phyloP scores from a whole-genome alignment of 2,329 filamentous ascomycete genomes.

The Amauroascus verrucosus region DNA sequence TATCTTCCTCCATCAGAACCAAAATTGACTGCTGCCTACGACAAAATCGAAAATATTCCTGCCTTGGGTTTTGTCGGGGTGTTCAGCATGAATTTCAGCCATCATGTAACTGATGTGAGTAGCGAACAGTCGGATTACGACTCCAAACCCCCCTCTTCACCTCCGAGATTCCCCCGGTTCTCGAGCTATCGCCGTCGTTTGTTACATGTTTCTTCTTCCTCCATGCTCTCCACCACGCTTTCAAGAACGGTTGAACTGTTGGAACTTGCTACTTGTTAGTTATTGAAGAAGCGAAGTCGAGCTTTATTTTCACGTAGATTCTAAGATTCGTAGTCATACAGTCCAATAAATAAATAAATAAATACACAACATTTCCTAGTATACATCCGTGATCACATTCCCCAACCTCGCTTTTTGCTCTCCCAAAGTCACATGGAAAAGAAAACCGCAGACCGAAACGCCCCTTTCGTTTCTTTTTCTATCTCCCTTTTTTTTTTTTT shows the following conservation, averaged over 20 bases:
- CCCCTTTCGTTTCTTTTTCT: no score
- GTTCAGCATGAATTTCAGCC: conserved; percentile 3
- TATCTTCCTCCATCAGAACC: not conserved
- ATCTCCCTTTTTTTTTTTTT: no score
- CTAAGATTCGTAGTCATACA: not conserved
- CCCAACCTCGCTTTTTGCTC: not conserved
- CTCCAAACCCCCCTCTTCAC: not conserved
- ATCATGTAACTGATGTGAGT: conserved; percentile 7
- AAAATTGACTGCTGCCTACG: no score
- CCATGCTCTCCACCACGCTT: no score
- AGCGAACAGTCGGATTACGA: conserved; percentile 1
- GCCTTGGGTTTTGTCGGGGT: no score
- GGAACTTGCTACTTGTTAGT: no score
- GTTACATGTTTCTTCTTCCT: no score
- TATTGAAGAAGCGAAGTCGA: no score
- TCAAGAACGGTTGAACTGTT: no score
- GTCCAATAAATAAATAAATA: not conserved
- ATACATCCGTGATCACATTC: not conserved
- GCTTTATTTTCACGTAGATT: no score
- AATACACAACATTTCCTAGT: not conserved
- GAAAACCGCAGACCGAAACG: not conserved
- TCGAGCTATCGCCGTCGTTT: no score
- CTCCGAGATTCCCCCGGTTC: not conserved
- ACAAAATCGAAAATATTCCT: no score
- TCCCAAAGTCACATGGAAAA: not conserved